These are phyloP conservation scores for Arabidopsis thaliana DNA, from an alignment of 345 rosid genomes.

Conservation along the genomic window TAIR10.1 NC_003070.9:24671001-24671500, in stretches of 20 bases:
- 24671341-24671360: conserved; percentile 52
- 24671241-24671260: conserved; percentile 79
- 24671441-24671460: conserved; percentile 54
- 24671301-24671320: conserved; percentile 68
- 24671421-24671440: conserved; percentile 39
- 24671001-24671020: conserved; percentile 48
- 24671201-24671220: conserved; percentile 60
- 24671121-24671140: conserved; percentile 57
- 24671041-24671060: conserved; percentile 16
- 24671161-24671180: conserved; percentile 49
- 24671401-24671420: conserved; percentile 37
- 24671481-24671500: conserved; percentile 59
- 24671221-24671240: conserved; percentile 67
- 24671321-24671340: conserved; percentile 56
- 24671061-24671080: background rate
- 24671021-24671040: background rate
- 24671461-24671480: conserved; percentile 59
- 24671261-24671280: conserved; percentile 58
- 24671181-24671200: conserved; percentile 45
- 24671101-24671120: conserved; percentile 57
- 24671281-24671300: conserved; percentile 52
- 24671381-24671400: conserved; percentile 48
- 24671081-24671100: conserved; percentile 57
- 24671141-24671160: conserved; percentile 67
- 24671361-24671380: conserved; percentile 62